Evolutionary conservation across 2,329 filamentous ascomycete genomes (phyloP), one percentile per base, ranked within the genome.

Genomic region (Tolypocladium pustulatum): DNA sequence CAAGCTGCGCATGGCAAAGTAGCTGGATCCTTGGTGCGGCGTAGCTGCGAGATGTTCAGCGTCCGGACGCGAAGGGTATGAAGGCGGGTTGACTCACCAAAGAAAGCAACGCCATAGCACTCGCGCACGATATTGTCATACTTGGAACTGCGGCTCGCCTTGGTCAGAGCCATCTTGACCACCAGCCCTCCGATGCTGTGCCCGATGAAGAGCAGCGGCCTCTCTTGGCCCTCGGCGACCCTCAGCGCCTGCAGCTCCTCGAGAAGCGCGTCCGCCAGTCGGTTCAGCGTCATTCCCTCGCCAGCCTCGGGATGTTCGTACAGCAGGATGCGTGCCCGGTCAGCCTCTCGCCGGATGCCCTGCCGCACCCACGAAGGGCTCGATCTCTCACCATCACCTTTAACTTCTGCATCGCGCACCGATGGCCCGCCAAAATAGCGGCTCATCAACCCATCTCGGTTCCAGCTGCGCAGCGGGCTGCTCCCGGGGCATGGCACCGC

Each of bases 111-210:
- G 0, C 83, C 83, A 61, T 86, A 82, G 58, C 82, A 86, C 62
- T 82, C 79, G 51, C 77, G 76, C 53, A 81, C 70, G 15, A 86
- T 75, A 3, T 72, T 68, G 54, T 72, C 73, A 61, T 77, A 75
- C 3, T 67, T 66, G 0, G 70, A 60, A 32, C 69, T 68, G 22
- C 72, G 66, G 41, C 69, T 74, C 3, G 80, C 80, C 62, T 75
- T 78, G 9, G 79, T 73, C 49, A 86, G 65, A 1, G 80, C 81
- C 64, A 78, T 72, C 71, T 86, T 86, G 8, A 79, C 79, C 1
- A 86, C 80, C 32, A 86, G 65, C 0, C 84, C 84, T 1, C 84
- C 84, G 7, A 86, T 75, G 54, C 83, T 84, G 59, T 87, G 84
- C 13, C 77, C 83, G 15, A 86, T 74, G 65, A 86, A 84, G 60